These are phyloP conservation scores for Gentiana dahurica DNA, from an alignment of 257 asterid species.

Conservation along the genomic window DNA sequence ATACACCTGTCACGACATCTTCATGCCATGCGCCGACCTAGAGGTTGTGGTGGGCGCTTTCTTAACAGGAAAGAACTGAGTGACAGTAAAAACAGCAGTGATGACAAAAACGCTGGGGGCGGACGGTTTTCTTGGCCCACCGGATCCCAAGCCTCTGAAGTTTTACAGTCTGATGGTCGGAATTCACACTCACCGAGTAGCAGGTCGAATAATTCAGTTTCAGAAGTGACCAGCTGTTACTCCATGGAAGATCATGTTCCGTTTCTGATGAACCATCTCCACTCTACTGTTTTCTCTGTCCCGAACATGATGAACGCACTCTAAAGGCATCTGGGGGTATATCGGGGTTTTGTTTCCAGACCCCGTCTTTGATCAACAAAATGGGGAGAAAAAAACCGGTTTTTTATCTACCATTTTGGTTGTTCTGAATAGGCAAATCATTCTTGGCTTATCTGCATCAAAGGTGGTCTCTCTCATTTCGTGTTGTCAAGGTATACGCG, in stretches of 20 bases:
- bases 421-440: conserved; percentile 42
- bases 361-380: conserved; percentile 27
- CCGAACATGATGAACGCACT: conserved; percentile 27
- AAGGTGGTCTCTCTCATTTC: conserved; percentile 14
- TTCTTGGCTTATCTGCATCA: conserved; percentile 54
- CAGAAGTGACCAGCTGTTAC: conserved; percentile 23
- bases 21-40: conserved; percentile 80
- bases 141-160: conserved; percentile 35
- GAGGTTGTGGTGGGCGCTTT: conserved; percentile 87
- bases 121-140: conserved; percentile 9
- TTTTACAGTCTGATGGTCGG: conserved; percentile 35
- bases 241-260: conserved; percentile 27
- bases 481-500: conserved; percentile 1
- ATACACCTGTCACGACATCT: conserved; percentile 83
- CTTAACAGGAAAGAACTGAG: conserved; percentile 41
- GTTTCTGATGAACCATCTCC: conserved; percentile 24
- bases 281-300: conserved; percentile 19
- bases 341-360: conserved; percentile 5
- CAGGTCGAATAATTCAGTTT: conserved; percentile 24
- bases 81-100: conserved; percentile 7
- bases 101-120: conserved; percentile 4
- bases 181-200: conserved; percentile 17
- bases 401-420: conserved; percentile 19
- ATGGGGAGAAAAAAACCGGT: conserved; percentile 8
- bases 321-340: conserved; percentile 15